phyloP scores from a whole-genome alignment of 2,329 filamentous ascomycete genomes.

The Alternaria triticina region DNA sequence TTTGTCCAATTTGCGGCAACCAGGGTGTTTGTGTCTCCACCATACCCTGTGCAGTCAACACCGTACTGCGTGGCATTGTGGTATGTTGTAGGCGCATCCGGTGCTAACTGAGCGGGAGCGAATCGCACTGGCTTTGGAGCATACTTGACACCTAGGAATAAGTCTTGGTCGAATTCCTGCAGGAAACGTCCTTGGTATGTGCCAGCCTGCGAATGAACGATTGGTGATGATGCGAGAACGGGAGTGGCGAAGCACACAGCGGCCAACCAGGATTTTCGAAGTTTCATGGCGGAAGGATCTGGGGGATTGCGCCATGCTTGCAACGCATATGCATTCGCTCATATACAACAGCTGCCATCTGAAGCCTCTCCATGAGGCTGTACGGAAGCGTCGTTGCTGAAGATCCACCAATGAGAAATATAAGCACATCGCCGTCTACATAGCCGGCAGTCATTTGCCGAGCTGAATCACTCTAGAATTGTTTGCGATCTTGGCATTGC shows the following conservation, averaged over 20 bases:
- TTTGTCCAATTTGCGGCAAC: slow-evolving; percentile 30
- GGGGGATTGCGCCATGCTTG: neutral
- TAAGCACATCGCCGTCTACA: neutral
- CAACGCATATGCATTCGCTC: neutral
- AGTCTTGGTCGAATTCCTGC: slow-evolving; percentile 35
- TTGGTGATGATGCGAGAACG: slow-evolving; percentile 6
- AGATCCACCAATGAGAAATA: neutral
- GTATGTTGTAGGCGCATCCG: slow-evolving; percentile 14
- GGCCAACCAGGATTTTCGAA: neutral
- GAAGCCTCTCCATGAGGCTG: neutral
- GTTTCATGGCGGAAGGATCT: slow-evolving; percentile 3
- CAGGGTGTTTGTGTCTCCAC: slow-evolving; percentile 31
- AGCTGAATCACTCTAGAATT: neutral
- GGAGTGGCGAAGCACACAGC: neutral
- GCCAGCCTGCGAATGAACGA: slow-evolving; percentile 33
- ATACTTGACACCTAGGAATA: slow-evolving; percentile 41
- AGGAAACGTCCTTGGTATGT: slow-evolving; percentile 37
- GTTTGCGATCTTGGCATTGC: neutral
- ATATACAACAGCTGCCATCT: neutral
- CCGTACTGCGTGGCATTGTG: slow-evolving; percentile 35
- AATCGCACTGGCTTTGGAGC: slow-evolving; percentile 37
- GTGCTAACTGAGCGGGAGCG: slow-evolving; percentile 23
- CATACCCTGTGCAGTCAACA: slow-evolving; percentile 36
- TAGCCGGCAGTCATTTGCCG: neutral
- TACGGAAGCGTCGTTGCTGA: neutral